Evolutionary conservation across 257 asterid species (phyloP).

Genomic region (Solanum pinnatisectum): DNA sequence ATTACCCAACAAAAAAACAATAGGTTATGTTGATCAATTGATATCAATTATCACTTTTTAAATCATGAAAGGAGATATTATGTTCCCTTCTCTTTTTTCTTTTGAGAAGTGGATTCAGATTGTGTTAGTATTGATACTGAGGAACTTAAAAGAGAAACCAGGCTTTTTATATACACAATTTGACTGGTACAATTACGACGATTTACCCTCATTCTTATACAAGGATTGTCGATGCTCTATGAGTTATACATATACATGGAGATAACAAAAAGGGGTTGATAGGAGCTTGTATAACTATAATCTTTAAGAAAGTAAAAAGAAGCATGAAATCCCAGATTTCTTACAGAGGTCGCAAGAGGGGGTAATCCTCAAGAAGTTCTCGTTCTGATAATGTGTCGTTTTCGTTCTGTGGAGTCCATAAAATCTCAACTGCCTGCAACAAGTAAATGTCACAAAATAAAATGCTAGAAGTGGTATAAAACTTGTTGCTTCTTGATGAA

Average conservation of each 20-base stretch:
- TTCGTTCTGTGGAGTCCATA: slow-evolving; percentile 96
- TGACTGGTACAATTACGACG: background rate
- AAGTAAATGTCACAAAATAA: background rate
- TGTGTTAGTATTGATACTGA: background rate
- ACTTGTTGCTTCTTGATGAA: background rate
- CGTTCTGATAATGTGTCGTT: slow-evolving; percentile 74
- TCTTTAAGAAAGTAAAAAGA: background rate
- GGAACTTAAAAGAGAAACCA: background rate
- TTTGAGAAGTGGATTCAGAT: background rate
- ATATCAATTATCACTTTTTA: background rate
- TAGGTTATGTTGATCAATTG: background rate
- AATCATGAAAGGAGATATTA: background rate
- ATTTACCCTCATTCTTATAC: background rate
- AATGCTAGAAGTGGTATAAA: background rate
- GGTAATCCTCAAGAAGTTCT: slow-evolving; percentile 82
- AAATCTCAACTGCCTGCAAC: slow-evolving; percentile 83
- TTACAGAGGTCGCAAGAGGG: slow-evolving; percentile 69
- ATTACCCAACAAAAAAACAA: background rate
- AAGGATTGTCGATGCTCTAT: background rate
- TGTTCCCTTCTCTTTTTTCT: background rate
- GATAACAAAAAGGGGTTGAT: background rate
- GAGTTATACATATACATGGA: background rate
- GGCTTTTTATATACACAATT: background rate
- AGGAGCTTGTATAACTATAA: background rate
- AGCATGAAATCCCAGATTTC: slow-evolving; percentile 3